Percentiles rank a stretch among this genome's conserved stretches.
Evolutionary conservation across 108 stramenopile genomes (phyloP).

Genomic region (Parietichytrium sp.): DNA sequence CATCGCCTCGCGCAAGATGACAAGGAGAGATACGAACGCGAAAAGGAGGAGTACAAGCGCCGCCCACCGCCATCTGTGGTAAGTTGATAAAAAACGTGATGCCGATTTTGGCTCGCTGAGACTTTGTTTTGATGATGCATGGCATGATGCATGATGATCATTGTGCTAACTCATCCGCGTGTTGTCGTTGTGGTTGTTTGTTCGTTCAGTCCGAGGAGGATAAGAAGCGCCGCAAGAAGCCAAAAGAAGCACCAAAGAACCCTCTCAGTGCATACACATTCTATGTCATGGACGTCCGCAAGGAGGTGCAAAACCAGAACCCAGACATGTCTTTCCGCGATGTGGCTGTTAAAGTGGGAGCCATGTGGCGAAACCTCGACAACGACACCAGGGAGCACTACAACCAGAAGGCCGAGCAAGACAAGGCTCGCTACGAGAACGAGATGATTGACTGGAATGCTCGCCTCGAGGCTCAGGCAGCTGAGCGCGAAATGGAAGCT

Average conservation of each 20-base stretch:
- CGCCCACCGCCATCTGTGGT: too few relatives aligned
- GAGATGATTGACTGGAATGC: slow-evolving; percentile 22
- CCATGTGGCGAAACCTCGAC: slow-evolving; percentile 18
- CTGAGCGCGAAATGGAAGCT: not conserved
- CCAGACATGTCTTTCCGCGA: slow-evolving; percentile 24
- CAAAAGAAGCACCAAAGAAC: slow-evolving; percentile 26
- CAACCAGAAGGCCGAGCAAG: slow-evolving; percentile 38
- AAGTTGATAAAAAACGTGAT: too few relatives aligned
- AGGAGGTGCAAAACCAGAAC: not conserved
- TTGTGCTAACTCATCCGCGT: too few relatives aligned
- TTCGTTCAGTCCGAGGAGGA: slow-evolving; percentile 11
- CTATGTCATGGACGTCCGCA: slow-evolving; percentile 30
- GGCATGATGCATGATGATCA: too few relatives aligned
- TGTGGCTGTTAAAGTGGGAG: not conserved
- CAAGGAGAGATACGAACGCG: not conserved
- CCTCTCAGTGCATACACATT: slow-evolving; percentile 29
- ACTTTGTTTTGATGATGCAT: too few relatives aligned
- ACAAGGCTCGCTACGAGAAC: slow-evolving; percentile 36
- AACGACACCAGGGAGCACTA: not conserved
- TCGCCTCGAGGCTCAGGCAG: not conserved
- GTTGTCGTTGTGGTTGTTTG: too few relatives aligned
- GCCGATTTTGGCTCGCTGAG: too few relatives aligned
- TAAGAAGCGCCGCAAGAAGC: slow-evolving; percentile 14
- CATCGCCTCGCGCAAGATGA: slow-evolving; percentile 12
- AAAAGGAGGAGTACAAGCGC: slow-evolving; percentile 32